These are phyloP conservation scores for Atkinsonella texensis DNA, from an alignment of 2,329 filamentous ascomycete genomes.

Conservation along the genomic window DNA sequence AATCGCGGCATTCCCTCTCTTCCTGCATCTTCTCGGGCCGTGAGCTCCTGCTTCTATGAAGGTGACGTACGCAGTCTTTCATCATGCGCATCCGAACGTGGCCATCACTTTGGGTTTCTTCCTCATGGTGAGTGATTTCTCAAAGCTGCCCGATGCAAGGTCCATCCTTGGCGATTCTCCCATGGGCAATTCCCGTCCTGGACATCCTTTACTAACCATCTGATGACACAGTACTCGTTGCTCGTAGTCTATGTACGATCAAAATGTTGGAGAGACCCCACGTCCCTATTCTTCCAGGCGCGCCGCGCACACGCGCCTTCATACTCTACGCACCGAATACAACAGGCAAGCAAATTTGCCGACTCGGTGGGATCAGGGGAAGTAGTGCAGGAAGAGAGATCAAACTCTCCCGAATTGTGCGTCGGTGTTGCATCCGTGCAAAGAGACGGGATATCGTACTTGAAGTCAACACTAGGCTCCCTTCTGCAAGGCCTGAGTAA, in stretches of 20 bases:
- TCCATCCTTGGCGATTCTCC: too few species aligned
- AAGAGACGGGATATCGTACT: conserved; percentile 6
- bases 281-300: conserved; percentile 6
- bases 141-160: not conserved
- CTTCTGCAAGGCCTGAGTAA: conserved; percentile 4
- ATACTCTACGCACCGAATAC: conserved; percentile 6
- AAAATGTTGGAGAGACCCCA: conserved; percentile 7
- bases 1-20: not conserved
- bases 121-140: conserved; percentile 2
- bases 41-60: not conserved
- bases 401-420: conserved; percentile 4
- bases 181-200: not conserved
- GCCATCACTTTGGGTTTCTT: conserved; percentile 14
- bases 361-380: not conserved
- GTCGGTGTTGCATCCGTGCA: conserved; percentile 6
- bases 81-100: not conserved
- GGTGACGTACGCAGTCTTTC: not conserved
- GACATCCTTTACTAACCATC: not conserved
- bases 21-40: not conserved
- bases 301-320: conserved; percentile 1
- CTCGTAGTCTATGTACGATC: not conserved
- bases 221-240: not conserved
- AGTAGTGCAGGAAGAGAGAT: not conserved
- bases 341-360: conserved; percentile 3
- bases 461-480: conserved; percentile 6